Conservation (phyloP, 352 stramenopile species). For the Stephanocyclus meneghinianus region DNA sequence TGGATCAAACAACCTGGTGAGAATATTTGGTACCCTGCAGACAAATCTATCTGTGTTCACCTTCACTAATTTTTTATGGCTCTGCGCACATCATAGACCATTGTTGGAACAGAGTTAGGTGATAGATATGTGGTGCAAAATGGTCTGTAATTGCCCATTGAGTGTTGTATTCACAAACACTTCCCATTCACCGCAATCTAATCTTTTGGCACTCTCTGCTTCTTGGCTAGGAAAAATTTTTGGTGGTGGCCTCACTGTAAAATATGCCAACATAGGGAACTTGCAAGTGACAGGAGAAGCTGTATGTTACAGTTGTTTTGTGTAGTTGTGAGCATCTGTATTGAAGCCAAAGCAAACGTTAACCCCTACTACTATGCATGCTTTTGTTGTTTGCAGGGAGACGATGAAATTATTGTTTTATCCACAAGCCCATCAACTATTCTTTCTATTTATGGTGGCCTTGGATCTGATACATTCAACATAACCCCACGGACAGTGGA, state of each 20-base stretch:
- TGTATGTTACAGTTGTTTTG: neutral
- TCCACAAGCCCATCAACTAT: conserved; percentile 40
- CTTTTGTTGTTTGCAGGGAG: conserved; percentile 14
- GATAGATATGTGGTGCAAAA: conserved; percentile 53
- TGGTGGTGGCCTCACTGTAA: conserved; percentile 46
- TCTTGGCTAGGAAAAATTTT: conserved; percentile 17
- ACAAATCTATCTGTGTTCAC: neutral
- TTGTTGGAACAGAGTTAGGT: conserved; percentile 45
- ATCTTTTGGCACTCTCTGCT: neutral
- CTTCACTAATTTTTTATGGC: neutral
- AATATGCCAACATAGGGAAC: conserved; percentile 47
- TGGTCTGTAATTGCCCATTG: conserved; percentile 7
- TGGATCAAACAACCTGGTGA: conserved; percentile 10
- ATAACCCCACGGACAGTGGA: conserved; percentile 40
- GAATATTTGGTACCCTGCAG: neutral
- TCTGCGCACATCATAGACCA: neutral
- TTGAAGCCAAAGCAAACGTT: too few relatives aligned
- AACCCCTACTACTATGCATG: neutral
- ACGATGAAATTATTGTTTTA: conserved; percentile 49
- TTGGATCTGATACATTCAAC: conserved; percentile 49
- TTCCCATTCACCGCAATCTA: neutral
- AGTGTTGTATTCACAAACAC: neutral
- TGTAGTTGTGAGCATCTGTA: too few relatives aligned
- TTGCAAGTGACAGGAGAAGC: conserved; percentile 36
- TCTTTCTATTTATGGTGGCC: conserved; percentile 37